Percentiles rank a stretch among this genome's conserved stretches.
phyloP scores from a whole-genome alignment of 108 stramenopile species.

The Fistulifera pelliculosa region DNA sequence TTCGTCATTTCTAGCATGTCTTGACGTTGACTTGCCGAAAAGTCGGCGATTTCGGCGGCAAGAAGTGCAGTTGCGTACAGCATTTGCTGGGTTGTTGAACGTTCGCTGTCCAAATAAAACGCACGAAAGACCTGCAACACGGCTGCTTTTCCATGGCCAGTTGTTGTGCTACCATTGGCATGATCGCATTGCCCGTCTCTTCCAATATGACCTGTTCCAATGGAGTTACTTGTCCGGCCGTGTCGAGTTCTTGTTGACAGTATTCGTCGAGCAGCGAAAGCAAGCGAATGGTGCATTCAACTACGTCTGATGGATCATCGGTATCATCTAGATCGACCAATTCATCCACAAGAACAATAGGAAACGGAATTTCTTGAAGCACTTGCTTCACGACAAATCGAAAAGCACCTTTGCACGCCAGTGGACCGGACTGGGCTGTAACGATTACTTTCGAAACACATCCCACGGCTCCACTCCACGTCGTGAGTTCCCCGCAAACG shows the following conservation, averaged over 20 bases:
- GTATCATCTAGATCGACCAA: constrained; percentile 35
- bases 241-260: constrained; percentile 31
- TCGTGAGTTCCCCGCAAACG: constrained; percentile 8
- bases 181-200: constrained; percentile 3
- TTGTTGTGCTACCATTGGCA: constrained; percentile 11
- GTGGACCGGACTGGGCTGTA: no score
- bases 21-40: constrained; percentile 35
- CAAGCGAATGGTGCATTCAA: background rate
- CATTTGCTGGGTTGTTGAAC: background rate
- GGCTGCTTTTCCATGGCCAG: constrained; percentile 24
- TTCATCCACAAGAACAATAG: constrained; percentile 74
- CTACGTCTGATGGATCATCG: background rate
- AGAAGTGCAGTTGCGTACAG: constrained; percentile 56
- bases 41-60: constrained; percentile 62
- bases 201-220: constrained; percentile 70
- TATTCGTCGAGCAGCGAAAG: constrained; percentile 11
- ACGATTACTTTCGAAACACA: constrained; percentile 63
- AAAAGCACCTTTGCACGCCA: constrained; percentile 53
- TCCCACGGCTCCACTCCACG: constrained; percentile 64
- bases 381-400: constrained; percentile 73
- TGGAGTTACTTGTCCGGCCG: constrained; percentile 33
- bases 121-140: constrained; percentile 53
- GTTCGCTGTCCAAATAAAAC: constrained; percentile 20
- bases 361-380: constrained; percentile 57
- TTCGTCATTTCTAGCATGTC: constrained; percentile 42